These are phyloP conservation scores for Emiliania huxleyi DNA, from an alignment of 78 protist genomes.

Conservation along the genomic window DNA sequence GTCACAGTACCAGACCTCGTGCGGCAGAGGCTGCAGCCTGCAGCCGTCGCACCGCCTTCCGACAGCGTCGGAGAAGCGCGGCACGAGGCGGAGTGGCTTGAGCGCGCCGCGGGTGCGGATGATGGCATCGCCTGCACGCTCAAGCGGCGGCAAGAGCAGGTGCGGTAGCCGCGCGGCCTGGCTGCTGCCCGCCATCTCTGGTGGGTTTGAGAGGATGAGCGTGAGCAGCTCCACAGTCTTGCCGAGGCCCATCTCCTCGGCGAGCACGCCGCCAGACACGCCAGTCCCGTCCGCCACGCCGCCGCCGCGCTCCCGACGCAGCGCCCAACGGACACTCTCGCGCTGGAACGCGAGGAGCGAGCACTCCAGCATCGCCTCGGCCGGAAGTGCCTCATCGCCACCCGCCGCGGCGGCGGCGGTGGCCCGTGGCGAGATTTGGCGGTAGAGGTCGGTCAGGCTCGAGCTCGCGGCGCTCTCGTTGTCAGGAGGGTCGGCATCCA, in stretches of 20 bases:
- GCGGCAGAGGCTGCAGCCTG: too few relatives aligned
- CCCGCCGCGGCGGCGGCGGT: too few relatives aligned
- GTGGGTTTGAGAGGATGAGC: neutral
- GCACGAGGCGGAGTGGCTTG: neutral
- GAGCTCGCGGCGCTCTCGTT: too few relatives aligned
- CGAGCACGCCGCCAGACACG: conserved; percentile 30
- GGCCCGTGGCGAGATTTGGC: too few relatives aligned
- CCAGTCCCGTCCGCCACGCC: neutral
- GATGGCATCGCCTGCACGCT: too few relatives aligned
- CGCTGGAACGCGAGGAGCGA: neutral
- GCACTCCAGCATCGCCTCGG: neutral
- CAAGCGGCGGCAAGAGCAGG: too few relatives aligned
- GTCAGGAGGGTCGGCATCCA: too few relatives aligned
- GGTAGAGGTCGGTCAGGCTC: too few relatives aligned
- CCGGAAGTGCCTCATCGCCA: too few relatives aligned
- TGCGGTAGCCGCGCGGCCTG: neutral
- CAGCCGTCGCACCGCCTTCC: neutral
- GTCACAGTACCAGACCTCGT: too few relatives aligned
- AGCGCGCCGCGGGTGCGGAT: too few relatives aligned
- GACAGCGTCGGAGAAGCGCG: neutral
- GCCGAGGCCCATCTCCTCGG: conserved; percentile 38
- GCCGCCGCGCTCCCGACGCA: neutral
- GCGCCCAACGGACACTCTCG: neutral
- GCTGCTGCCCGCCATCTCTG: neutral
- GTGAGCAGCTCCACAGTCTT: conserved; percentile 21